Base-by-base conservation (phyloP, 495 filamentous ascomycete species). In the Bacidia gigantensis region DNA sequence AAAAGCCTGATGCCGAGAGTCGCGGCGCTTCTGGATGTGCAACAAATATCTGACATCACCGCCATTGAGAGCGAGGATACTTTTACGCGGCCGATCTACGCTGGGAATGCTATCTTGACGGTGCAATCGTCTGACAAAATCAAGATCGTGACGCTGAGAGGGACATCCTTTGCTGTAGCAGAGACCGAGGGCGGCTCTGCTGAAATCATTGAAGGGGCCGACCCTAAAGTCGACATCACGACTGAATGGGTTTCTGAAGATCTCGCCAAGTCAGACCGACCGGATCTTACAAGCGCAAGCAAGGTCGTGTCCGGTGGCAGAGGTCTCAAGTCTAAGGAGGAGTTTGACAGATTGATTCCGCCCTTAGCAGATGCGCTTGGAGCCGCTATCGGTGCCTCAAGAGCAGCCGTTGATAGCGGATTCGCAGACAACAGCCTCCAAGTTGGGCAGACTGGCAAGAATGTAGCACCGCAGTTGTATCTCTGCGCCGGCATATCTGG, bases 391-490 rank as follows among this genome's bases (percentile, higher is more conserved):
- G 92, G 92, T 60, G 92, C 92, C 32, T 93, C 87, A 26, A 80
- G 92, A 58, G 92, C 92, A 12, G 92, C 92, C 2, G 93, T 98
- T 12, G 92, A 98, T 71, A 90, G 87, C 56, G 92, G 92, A 11
- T 98, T 95, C 62, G 93, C 93, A n/a, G 92, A 98, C 69, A 98
- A 98, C 78, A 94, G 87, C 70, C 70, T 98, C 62, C 92, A 98
- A 70, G 88, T 98, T 56, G 92, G 92, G 11, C 92, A 98, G 71
- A 98, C 92, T 5, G 92, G 92, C 55, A 98, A 98, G 79, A 93
- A 95, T 54, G 89, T 98, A 26, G 92, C 92, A 40, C 92, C 92
- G 50, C 83, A 98, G 67, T 71, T 97, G 55, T 98, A 98, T 64
- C 76, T 98, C 53, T 92, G 87, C 26, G 90, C 89, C 14, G 92